Conservation (phyloP, 805 yeast genomes). For the Saccharomycopsis lassenensis region DNA sequence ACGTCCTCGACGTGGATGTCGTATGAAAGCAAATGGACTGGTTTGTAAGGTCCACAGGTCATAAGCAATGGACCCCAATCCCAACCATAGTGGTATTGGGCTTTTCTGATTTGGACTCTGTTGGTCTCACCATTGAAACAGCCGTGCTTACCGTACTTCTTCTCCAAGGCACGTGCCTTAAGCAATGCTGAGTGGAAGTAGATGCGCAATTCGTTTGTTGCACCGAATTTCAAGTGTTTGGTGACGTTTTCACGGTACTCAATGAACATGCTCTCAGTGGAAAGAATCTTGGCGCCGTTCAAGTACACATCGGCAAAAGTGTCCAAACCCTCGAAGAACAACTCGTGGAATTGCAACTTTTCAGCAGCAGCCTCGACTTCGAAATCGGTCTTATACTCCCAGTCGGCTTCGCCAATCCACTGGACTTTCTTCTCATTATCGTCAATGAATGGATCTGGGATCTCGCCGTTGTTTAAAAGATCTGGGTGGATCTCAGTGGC, state of each 20-base stretch:
- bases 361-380: background rate
- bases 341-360: conserved; percentile 17
- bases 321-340: conserved; percentile 35
- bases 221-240: background rate
- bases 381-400: conserved; percentile 33
- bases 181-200: conserved; percentile 29
- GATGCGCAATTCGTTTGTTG: conserved; percentile 26
- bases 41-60: conserved; percentile 35
- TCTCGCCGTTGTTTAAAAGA: conserved; percentile 27
- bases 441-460: conserved; percentile 37
- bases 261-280: conserved; percentile 35
- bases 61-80: conserved; percentile 37
- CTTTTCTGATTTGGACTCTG: conserved; percentile 36
- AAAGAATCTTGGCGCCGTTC: conserved; percentile 28
- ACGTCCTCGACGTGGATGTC: conserved; percentile 19
- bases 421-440: conserved; percentile 34
- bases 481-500: conserved; percentile 33
- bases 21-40: conserved; percentile 25
- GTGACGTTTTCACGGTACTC: conserved; percentile 25
- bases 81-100: conserved; percentile 48
- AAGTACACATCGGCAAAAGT: conserved; percentile 25
- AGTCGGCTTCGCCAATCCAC: conserved; percentile 40
- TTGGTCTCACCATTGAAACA: conserved; percentile 28
- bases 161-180: conserved; percentile 25
- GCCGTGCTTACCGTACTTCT: conserved; percentile 3